Conservation (phyloP, 352 stramenopile species). For the Phytophthora sp. region DNA sequence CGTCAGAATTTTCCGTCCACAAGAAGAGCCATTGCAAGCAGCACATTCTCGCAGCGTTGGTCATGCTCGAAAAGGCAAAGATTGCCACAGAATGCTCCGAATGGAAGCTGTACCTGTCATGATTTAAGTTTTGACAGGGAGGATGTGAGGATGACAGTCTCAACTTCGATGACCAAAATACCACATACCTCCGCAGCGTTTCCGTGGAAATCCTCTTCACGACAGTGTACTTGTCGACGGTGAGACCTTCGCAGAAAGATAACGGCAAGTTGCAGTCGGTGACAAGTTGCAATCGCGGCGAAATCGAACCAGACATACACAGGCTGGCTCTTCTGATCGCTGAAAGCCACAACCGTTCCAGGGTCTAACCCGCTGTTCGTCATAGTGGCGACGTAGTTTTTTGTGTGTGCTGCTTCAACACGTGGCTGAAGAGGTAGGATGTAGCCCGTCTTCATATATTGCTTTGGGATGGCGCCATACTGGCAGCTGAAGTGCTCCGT, state of each 20-base stretch:
- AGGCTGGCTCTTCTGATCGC: slow-evolving; percentile 20
- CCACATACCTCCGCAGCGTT: neutral
- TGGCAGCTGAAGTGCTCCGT: slow-evolving; percentile 12
- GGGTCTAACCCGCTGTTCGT: slow-evolving; percentile 7
- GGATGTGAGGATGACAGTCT: too few relatives aligned
- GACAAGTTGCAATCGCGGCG: too few relatives aligned
- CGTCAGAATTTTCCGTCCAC: neutral
- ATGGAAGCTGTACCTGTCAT: neutral
- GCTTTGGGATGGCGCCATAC: neutral
- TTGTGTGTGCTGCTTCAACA: slow-evolving; percentile 6
- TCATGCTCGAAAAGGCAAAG: slow-evolving; percentile 8
- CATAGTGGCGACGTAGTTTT: slow-evolving; percentile 12
- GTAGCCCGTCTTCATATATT: slow-evolving; percentile 15
- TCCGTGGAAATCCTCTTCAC: slow-evolving; percentile 5
- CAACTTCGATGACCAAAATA: too few relatives aligned
- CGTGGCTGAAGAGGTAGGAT: slow-evolving; percentile 17
- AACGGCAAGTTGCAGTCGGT: neutral
- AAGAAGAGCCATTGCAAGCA: slow-evolving; percentile 1
- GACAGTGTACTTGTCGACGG: slow-evolving; percentile 4
- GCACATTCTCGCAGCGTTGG: neutral
- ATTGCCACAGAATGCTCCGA: slow-evolving; percentile 7
- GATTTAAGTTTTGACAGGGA: too few relatives aligned
- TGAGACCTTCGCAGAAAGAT: slow-evolving; percentile 6
- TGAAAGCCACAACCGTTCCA: neutral
- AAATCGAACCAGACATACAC: slow-evolving; percentile 6